phyloP scores from a whole-genome alignment of 2,329 filamentous ascomycete species.

The Juglanconis juglandina region DNA sequence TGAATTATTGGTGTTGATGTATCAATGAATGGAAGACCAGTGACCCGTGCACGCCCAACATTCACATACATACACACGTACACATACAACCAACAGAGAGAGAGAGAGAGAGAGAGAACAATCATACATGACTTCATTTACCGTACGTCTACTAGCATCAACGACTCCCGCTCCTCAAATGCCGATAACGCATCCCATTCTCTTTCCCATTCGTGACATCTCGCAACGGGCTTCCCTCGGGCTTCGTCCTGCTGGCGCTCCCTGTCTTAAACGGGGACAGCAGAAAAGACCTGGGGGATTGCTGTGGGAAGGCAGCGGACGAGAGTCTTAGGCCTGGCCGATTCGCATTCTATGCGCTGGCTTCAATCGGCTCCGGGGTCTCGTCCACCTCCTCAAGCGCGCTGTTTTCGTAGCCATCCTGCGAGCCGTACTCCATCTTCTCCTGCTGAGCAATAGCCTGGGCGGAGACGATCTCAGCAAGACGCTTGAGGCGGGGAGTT shows the following conservation, averaged over 20 bases:
- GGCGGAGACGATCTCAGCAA: constrained; percentile 96
- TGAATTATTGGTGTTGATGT: background rate
- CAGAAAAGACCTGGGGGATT: constrained; percentile 26
- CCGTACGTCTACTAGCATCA: background rate
- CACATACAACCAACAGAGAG: constrained; percentile 13
- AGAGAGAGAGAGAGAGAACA: constrained; percentile 8
- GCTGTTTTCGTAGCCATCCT: constrained; percentile 45
- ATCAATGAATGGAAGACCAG: background rate
- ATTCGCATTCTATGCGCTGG: constrained; percentile 32
- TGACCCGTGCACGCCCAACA: constrained; percentile 8
- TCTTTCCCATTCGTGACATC: constrained; percentile 22
- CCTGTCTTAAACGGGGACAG: constrained; percentile 22
- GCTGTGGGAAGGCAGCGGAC: constrained; percentile 17
- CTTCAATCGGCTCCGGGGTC: constrained; percentile 33
- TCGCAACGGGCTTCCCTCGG: constrained; percentile 13
- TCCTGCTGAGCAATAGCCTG: constrained; percentile 96
- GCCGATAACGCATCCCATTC: constrained; percentile 9
- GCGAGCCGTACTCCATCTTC: constrained; percentile 63
- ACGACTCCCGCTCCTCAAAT: constrained; percentile 8
- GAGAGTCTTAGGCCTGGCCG: constrained; percentile 19
- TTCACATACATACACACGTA: constrained; percentile 14
- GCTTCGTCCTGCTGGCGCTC: constrained; percentile 1
- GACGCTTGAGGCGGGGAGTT: constrained; percentile 88
- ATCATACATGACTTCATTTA: constrained; percentile 19
- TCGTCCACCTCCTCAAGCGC: constrained; percentile 52